A percentile compares a stretch with the other conserved stretches of the same genome.
Conservation (phyloP, 768 basidiomycete genomes). For the Sutorius australiensis region DNA sequence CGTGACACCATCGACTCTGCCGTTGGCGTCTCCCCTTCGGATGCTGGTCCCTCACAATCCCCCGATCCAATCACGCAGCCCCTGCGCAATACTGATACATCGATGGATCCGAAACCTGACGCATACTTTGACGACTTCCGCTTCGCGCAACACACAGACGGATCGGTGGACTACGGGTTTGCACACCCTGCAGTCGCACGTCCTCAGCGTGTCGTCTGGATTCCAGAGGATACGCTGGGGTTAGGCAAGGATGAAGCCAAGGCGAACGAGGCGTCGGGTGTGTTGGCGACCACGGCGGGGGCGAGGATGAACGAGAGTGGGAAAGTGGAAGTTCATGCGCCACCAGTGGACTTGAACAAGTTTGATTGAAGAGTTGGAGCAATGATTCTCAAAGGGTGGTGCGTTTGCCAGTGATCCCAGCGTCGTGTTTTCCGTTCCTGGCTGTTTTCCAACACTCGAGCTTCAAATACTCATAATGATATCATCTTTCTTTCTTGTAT, state of each 20-base stretch:
- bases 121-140: conserved; percentile 15
- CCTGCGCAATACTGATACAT: not conserved
- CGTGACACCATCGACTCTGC: conserved; percentile 11
- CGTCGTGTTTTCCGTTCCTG: not conserved
- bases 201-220: conserved; percentile 79
- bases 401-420: not conserved
- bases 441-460: not conserved
- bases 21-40: not conserved
- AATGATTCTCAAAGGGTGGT: not conserved
- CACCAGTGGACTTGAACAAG: conserved; percentile 28
- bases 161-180: conserved; percentile 61
- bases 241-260: conserved; percentile 59
- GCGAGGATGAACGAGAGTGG: conserved; percentile 64
- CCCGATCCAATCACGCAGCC: not conserved
- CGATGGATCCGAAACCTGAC: conserved; percentile 4
- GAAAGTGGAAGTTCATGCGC: conserved; percentile 35
- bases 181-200: conserved; percentile 79
- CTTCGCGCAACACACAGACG: conserved; percentile 27
- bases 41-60: conserved; percentile 1
- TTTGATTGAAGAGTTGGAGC: conserved; percentile 14
- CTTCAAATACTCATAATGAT: not conserved
- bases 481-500: not conserved
- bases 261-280: conserved; percentile 49
- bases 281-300: conserved; percentile 45
- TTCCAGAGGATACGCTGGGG: conserved; percentile 60